Conservation (phyloP, 768 basidiomycete species). For the Naganishia kalamii region DNA sequence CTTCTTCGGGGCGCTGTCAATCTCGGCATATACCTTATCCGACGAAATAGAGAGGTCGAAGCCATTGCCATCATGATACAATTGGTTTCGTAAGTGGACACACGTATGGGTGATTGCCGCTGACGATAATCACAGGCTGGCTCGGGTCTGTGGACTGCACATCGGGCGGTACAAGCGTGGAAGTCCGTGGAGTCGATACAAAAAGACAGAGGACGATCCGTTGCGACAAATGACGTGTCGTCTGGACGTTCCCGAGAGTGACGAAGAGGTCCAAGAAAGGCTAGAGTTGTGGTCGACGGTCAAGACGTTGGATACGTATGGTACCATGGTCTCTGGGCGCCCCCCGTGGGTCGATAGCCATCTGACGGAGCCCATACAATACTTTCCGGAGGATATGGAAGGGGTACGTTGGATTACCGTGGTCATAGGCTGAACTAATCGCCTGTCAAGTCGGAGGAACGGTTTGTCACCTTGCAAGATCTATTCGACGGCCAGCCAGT, state of each 20-base stretch:
- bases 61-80: neutral
- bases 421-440: neutral
- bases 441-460: neutral
- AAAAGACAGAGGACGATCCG: neutral
- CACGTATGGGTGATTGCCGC: neutral
- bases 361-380: neutral
- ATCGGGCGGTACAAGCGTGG: neutral
- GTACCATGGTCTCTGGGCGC: neutral
- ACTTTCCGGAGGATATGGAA: neutral
- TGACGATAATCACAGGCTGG: neutral
- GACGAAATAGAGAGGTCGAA: neutral
- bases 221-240: conserved; percentile 2
- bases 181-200: neutral
- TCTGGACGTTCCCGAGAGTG: neutral
- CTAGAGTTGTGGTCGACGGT: neutral
- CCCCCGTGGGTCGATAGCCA: neutral
- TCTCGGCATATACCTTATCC: neutral
- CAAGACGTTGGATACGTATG: neutral
- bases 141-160: neutral
- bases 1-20: neutral
- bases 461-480: neutral
- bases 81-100: neutral
- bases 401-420: neutral
- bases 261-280: neutral
- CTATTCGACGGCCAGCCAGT: neutral